Conservation (phyloP, 768 basidiomycete species). For the Suillus ampliporus region DNA sequence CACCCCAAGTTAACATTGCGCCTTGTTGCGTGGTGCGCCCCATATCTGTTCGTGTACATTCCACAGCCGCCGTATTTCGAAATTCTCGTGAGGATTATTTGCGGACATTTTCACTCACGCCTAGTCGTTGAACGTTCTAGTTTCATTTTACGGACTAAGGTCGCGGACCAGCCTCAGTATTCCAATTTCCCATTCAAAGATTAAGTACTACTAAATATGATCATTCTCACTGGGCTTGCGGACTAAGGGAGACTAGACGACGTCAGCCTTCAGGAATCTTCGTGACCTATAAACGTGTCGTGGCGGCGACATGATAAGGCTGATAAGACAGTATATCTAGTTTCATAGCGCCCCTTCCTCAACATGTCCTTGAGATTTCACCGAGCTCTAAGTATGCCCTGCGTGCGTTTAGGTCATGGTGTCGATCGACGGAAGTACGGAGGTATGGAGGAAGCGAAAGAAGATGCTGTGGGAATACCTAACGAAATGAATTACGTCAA, state of each 20-base stretch:
- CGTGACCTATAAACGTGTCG: slow-evolving; percentile 5
- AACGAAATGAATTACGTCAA: slow-evolving; percentile 4
- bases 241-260: not conserved
- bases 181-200: not conserved
- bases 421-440: not conserved
- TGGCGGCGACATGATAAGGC: not conserved
- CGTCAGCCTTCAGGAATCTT: not conserved
- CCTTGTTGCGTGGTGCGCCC: not conserved
- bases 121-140: no score
- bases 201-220: not conserved
- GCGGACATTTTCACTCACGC: no score
- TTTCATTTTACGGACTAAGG: not conserved
- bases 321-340: not conserved
- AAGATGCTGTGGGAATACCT: slow-evolving; percentile 3
- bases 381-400: not conserved
- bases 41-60: not conserved
- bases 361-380: not conserved
- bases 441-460: not conserved
- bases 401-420: not conserved
- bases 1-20: not conserved
- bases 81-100: not conserved
- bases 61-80: not conserved
- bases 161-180: not conserved
- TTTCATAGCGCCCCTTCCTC: not conserved
- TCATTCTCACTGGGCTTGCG: not conserved